Conservation (phyloP, 345 rosid species). For the Dovyalis caffra region DNA sequence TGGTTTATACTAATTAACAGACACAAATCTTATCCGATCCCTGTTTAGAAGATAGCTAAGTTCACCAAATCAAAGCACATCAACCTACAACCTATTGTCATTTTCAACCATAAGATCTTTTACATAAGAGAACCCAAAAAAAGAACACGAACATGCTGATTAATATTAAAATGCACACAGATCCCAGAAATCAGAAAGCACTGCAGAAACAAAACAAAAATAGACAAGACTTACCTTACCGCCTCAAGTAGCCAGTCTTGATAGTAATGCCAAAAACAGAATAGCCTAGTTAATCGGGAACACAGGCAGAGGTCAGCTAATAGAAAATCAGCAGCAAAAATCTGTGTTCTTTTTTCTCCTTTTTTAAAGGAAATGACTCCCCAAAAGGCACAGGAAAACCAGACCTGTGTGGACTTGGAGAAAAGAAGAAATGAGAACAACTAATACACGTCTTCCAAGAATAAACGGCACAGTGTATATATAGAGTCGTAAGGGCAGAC, state of each 20-base stretch:
- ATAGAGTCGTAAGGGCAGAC: not conserved
- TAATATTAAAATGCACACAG: not conserved
- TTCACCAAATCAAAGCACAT: not conserved
- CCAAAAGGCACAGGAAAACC: not conserved
- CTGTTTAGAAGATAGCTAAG: too few species aligned
- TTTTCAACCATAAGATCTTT: not conserved
- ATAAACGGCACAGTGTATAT: not conserved
- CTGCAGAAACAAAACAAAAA: not conserved
- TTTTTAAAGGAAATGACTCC: not conserved
- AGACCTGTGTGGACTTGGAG: not conserved
- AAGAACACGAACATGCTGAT: not conserved
- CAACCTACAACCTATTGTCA: not conserved
- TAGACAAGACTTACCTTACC: too few species aligned
- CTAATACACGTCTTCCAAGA: constrained; percentile 5
- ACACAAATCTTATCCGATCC: too few species aligned
- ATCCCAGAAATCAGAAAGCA: not conserved
- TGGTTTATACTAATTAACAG: not conserved
- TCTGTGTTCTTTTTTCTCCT: not conserved
- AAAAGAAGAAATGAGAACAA: not conserved
- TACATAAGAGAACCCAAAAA: not conserved
- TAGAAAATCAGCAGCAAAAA: not conserved
- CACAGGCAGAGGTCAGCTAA: too few species aligned
- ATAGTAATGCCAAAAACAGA: too few species aligned
- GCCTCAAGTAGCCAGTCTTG: not conserved
- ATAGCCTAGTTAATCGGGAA: too few species aligned